These are phyloP conservation scores for Ceriops zippeliana DNA, from an alignment of 345 rosid genomes.

Conservation along the genomic window DNA sequence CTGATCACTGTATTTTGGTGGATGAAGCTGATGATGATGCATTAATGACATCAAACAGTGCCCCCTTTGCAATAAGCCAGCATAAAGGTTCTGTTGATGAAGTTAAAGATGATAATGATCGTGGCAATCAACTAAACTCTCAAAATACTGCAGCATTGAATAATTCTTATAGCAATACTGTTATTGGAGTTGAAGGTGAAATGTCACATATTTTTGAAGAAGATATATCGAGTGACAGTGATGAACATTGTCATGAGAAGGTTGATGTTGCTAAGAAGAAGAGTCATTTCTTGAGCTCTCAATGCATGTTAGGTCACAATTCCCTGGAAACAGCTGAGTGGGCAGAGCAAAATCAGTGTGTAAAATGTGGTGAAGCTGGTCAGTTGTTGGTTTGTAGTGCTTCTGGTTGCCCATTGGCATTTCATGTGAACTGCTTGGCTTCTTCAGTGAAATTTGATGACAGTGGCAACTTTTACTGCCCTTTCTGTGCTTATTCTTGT, in stretches of 20 bases:
- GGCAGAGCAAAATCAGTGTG: slow-evolving; percentile 42
- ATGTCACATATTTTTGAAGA: slow-evolving; percentile 20
- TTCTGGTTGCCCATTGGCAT: slow-evolving; percentile 40
- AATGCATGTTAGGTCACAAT: slow-evolving; percentile 17
- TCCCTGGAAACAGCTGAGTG: slow-evolving; percentile 19
- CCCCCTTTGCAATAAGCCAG: slow-evolving; percentile 5
- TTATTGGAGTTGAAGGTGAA: slow-evolving; percentile 10
- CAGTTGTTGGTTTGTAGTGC: slow-evolving; percentile 42
- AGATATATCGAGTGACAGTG: slow-evolving; percentile 26
- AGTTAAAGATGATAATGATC: slow-evolving; percentile 3
- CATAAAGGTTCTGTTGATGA: slow-evolving; percentile 10
- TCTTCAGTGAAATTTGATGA: slow-evolving; percentile 33
- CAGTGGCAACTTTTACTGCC: slow-evolving; percentile 43
- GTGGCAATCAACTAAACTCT: background rate
- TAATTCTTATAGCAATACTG: slow-evolving; percentile 6
- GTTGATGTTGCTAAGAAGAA: slow-evolving; percentile 34
- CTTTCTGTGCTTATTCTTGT: slow-evolving; percentile 49
- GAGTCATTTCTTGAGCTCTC: slow-evolving; percentile 37
- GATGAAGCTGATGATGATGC: slow-evolving; percentile 20
- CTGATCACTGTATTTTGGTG: background rate
- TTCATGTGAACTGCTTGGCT: slow-evolving; percentile 52
- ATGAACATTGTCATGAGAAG: slow-evolving; percentile 20
- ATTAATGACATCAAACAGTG: slow-evolving; percentile 12
- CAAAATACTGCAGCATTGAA: slow-evolving; percentile 6
- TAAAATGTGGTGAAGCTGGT: slow-evolving; percentile 49